A percentile compares a stretch with the other conserved stretches of the same genome.
Conservation (phyloP, 2,329 filamentous ascomycete species). For the Tolypocladium ophioglossoides region DNA sequence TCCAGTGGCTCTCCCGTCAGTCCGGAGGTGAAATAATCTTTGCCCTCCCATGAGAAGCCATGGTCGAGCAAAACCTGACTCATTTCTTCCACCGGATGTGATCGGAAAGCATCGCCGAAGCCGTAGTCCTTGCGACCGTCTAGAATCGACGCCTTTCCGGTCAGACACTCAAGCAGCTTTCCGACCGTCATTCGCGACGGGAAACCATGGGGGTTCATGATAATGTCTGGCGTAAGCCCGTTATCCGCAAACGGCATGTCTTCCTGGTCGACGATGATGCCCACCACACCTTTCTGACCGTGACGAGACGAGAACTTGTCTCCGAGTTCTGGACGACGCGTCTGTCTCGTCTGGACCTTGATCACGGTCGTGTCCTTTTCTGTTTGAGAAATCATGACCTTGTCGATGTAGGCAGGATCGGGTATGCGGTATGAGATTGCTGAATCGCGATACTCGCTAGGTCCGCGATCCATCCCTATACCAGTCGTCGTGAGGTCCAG, state of each 20-base stretch:
- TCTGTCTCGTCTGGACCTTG: slow-evolving; percentile 95
- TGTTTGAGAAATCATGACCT: slow-evolving; percentile 86
- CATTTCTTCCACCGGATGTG: slow-evolving; percentile 82
- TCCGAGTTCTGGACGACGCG: slow-evolving; percentile 83
- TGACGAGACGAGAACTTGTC: slow-evolving; percentile 99
- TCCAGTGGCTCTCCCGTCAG: slow-evolving; percentile 91
- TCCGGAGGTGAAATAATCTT: slow-evolving; percentile 91
- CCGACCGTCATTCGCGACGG: slow-evolving; percentile 99
- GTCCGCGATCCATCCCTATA: slow-evolving; percentile 55
- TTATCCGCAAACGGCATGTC: slow-evolving; percentile 93
- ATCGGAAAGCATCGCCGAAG: slow-evolving; percentile 66
- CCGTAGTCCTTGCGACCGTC: slow-evolving; percentile 83
- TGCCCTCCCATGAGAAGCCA: slow-evolving; percentile 94
- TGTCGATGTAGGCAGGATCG: slow-evolving; percentile 86
- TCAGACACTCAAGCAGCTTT: slow-evolving; percentile 90
- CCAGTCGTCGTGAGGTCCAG: slow-evolving; percentile 65
- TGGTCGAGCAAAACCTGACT: slow-evolving; percentile 71
- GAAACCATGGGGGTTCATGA: slow-evolving; percentile 99
- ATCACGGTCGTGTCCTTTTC: slow-evolving; percentile 79
- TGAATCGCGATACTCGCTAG: slow-evolving; percentile 55
- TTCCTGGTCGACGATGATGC: slow-evolving; percentile 91
- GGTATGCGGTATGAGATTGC: slow-evolving; percentile 71
- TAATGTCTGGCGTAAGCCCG: slow-evolving; percentile 92
- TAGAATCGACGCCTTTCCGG: slow-evolving; percentile 86
- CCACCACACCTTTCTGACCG: slow-evolving; percentile 95